Base-by-base conservation (phyloP, 139 green algal species). In the Marvania coccoides region DNA sequence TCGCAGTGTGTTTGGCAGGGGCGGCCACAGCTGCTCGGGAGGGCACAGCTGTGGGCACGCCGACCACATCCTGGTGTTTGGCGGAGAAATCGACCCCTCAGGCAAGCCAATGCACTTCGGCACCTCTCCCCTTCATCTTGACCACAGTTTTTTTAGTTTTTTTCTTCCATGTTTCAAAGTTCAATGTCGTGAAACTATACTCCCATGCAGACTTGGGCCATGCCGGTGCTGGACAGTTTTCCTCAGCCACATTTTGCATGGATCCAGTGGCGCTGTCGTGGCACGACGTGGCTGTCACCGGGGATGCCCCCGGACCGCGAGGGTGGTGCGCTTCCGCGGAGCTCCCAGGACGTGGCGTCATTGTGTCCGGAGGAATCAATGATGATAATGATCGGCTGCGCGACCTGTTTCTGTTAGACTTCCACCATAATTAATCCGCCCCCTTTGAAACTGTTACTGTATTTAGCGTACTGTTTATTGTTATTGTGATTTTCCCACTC, bases 181-280 rank as follows among this genome's bases (percentile, higher is more conserved):
- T n/a, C n/a, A n/a, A n/a, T n/a, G n/a, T n/a, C n/a, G n/a, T n/a
- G n/a, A n/a, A n/a, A n/a, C n/a, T n/a, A n/a, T n/a, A n/a, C n/a
- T n/a, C n/a, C n/a, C n/a, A n/a, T n/a, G n/a, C n/a, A n/a, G 34
- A 58, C 36, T 12, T 33, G 15, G 59, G 59, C 12, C 59, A 66
- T 35, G 59, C 59, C 33, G 59, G 59, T 7, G 59, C 59, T 24
- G 59, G 59, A 51, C 15, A 46, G 35, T 66, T 66, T 56, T 15
- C 23, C n/a, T 58, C 54, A 28, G 56, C 34, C 3, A 29, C 13
- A 6, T 66, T 36, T 7, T 66, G 59, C 28, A 9, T 66, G 13
- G 59, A 66, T 56, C 23, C 35, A 48, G 36, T 47, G 4, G 13
- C 6, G 9, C 34, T 19, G 4, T 3, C 10, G 8, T 66, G 59